Base-by-base conservation (phyloP, 306 rosid genomes). In the Hylodesmum podocarpum region DNA sequence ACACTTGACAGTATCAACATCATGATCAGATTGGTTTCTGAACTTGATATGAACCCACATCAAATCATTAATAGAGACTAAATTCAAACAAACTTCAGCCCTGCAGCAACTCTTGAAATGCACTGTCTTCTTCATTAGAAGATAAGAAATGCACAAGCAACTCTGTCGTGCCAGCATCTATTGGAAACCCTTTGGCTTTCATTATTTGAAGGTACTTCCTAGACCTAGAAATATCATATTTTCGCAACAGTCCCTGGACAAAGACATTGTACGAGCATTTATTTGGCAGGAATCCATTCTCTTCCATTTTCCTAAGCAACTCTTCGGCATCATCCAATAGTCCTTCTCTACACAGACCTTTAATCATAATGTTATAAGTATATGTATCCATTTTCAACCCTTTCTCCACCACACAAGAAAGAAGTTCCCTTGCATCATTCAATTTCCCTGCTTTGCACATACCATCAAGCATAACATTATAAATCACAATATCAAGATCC, bases 311-410 rank as follows among this genome's bases (percentile, higher is more conserved):
- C 51, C 13, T 29, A 49, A 81, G 81, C 57, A 75, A 49, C 18
- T 68, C 39, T 49, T 81, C 81, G 49, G 84, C 84, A 61, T 75
- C 81, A 75, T 69, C 81, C 41, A 81, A 2, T 3, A 59, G 14
- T 33, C 84, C 84, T 68, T 59, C 41, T 47, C 70, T 57, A 70
- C 84, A 79, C 14, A 84, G 39, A 68, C 87, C 85, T 39, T 66
- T 76, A 28, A 84, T 80, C 82, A 84, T 80, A 58, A 78, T 70
- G 55, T 67, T 76, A 58, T 37, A 80, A 3, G 77, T 84, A 50
- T 25, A 57, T 5, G 65, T 15, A 76, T 84, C 66, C 13, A 62
- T 54, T 71, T 55, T 54, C 68, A 84, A 62, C 31, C 85, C 87
- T 84, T 72, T 65, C 0, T 5, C 75, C 24, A 19, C 28, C 50